phyloP scores from a whole-genome alignment of 2,329 filamentous ascomycete genomes.

The Fusarium poae region DNA sequence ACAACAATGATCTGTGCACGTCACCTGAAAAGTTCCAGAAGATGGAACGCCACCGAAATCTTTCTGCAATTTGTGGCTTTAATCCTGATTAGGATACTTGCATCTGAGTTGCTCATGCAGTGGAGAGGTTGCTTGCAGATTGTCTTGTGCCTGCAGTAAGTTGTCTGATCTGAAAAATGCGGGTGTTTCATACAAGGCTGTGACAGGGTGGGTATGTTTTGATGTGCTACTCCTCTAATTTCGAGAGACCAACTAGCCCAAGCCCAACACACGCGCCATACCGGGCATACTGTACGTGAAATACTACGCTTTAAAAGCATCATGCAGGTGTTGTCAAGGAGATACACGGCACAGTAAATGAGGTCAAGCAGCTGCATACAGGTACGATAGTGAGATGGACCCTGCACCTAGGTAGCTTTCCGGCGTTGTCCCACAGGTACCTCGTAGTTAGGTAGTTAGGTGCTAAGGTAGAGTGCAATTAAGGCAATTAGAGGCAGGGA shows the following conservation, averaged over 20 bases:
- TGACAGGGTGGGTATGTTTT: constrained; percentile 37
- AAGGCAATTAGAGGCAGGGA: constrained; percentile 23
- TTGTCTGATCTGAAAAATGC: constrained; percentile 12
- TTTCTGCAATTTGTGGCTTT: constrained; percentile 7
- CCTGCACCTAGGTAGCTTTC: neutral
- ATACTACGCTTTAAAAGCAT: constrained; percentile 2
- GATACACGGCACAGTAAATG: constrained; percentile 31
- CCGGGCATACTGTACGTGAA: constrained; percentile 3
- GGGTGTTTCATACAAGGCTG: constrained; percentile 32
- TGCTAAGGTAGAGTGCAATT: neutral
- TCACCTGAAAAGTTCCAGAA: constrained; percentile 40
- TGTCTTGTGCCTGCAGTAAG: neutral
- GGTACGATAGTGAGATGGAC: constrained; percentile 1
- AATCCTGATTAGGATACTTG: constrained; percentile 23
- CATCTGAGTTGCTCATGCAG: constrained; percentile 7
- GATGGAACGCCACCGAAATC: constrained; percentile 19
- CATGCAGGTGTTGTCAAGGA: constrained; percentile 17
- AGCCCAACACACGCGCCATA: constrained; percentile 20
- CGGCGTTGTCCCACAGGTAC: neutral
- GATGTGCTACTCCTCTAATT: constrained; percentile 41
- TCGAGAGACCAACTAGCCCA: constrained; percentile 24
- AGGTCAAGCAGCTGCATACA: constrained; percentile 7
- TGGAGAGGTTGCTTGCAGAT: constrained; percentile 26
- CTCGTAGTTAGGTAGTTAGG: no score
- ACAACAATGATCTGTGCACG: constrained; percentile 2